Conservation (phyloP, 805 yeast species). For the Candida andamanensis region DNA sequence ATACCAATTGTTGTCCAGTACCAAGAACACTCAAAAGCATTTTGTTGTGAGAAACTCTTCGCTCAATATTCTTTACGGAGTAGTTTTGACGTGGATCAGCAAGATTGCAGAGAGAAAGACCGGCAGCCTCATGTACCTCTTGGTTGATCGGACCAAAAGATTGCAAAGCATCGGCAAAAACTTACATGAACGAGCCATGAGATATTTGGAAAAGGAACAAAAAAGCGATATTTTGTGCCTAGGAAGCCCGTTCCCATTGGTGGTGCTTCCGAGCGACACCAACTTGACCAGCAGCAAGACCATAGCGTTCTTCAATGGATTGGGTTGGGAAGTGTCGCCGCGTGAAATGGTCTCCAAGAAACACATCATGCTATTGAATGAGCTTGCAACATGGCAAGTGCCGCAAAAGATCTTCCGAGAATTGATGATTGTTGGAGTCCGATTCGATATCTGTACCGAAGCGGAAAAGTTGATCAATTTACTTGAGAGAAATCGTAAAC, state of each 20-base stretch:
- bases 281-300: constrained; percentile 19
- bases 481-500: constrained; percentile 16
- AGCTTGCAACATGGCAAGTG: constrained; percentile 46
- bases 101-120: constrained; percentile 9
- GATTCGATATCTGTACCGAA: constrained; percentile 50
- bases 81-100: constrained; percentile 50
- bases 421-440: constrained; percentile 51
- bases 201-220: constrained; percentile 42
- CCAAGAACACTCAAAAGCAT: constrained; percentile 34
- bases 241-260: constrained; percentile 47
- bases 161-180: constrained; percentile 52
- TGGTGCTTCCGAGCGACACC: constrained; percentile 25
- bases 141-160: constrained; percentile 51
- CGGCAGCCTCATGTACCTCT: constrained; percentile 43
- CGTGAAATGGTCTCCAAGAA: constrained; percentile 14
- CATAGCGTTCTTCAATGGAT: constrained; percentile 29
- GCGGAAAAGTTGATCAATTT: constrained; percentile 38
- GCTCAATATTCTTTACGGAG: constrained; percentile 49
- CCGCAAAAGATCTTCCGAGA: constrained; percentile 50
- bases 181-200: constrained; percentile 47
- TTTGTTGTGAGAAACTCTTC: constrained; percentile 56
- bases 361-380: constrained; percentile 37
- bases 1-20: constrained; percentile 24
- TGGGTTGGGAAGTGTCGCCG: constrained; percentile 40
- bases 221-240: constrained; percentile 34